Evolutionary conservation across 805 yeast genomes (phyloP), one percentile per base, ranked within the genome.

Genomic region (Wickerhamomyces chaumierensis): DNA sequence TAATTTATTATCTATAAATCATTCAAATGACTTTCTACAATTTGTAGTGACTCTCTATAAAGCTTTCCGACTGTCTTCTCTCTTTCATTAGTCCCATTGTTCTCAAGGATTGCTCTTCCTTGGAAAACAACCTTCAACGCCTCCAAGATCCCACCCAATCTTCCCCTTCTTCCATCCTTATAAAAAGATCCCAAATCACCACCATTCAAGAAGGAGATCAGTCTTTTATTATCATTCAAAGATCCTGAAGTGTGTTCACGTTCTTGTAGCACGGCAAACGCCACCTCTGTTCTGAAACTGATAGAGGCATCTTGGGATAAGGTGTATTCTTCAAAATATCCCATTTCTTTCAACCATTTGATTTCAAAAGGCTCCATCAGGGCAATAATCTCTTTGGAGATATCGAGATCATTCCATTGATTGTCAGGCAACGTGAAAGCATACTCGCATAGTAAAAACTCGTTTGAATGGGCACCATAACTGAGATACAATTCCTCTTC

Each of bases 391-490:
- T 62, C 56, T 0, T 55, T 55, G 1, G 82, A 58, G 4, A 88
- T 52, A 52, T 88, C 94, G 2, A 87, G 54, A 44, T 63, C 76
- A 48, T 85, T 78, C 86, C 88, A 82, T 17, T 55, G 59, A 52
- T 86, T 85, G 1, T 56, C 51, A 0, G 55, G 53, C 2, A 82
- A 56, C 29, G 68, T 66, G 62, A 90, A 90, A 1, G 96, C 97
- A 53, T 90, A 90, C 56, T 90, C 97, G 49, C 82, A 76, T 9
- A 86, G 61, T 27, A 90, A 59, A 46, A 84, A 84, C 36, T 77
- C 86, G 55, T 90, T 87, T 9, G 82, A 75, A 56, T 90, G 96
- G 1, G 95, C 78, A 1, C 97, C 97, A 55, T 90, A 90, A 37
- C 80, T 73, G 46, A 90, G 68, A 48, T 64, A 74, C 2, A 90